Evolutionary conservation across 805 yeast genomes (phyloP), one percentile per base, ranked within the genome.

Genomic region (Cyberlindnera japonica): DNA sequence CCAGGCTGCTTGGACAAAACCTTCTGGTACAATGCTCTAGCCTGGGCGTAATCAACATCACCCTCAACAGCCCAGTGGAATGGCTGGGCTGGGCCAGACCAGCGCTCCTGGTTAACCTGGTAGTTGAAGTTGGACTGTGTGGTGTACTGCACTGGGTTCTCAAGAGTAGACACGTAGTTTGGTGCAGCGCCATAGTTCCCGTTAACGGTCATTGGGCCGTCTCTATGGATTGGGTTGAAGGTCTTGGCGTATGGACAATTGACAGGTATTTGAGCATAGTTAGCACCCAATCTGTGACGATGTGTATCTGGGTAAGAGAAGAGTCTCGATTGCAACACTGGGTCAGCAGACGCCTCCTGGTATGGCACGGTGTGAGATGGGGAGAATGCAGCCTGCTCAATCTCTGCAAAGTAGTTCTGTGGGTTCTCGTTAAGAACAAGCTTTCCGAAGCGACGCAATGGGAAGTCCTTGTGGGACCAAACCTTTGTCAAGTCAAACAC

Each of bases 401-500:
- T 75, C 62, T 85, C 95, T 36, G 95, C 95, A 62, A 86, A 87
- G 66, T 80, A 88, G 65, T 87, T 87, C 64, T 75, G 69, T 45
- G 95, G 93, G 67, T 87, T 87, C 65, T 84, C 86, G 64, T 87
- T 83, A 62, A 87, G 65, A 2, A 77, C 79, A 50, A 87, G 68
- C 62, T 79, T 81, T 62, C 95, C 96, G 59, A 88, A 81, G 63
- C 80, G 79, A 64, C 95, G 78, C 68, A 88, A 65, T 58, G 96
- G 96, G 73, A 79, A 88, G 42, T 87, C 81, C 53, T 67, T 69
- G 60, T 88, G 95, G 25, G 96, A 88, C 96, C 96, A 88, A 41
- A 85, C 83, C 70, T 89, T 89, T 49, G 96, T 88, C 63, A 88
- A 72, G 65, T 88, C 96, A 60, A 85, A 87, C 33, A 89, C 90